phyloP scores from a whole-genome alignment of 768 basidiomycete species.

The Collybia sp. region DNA sequence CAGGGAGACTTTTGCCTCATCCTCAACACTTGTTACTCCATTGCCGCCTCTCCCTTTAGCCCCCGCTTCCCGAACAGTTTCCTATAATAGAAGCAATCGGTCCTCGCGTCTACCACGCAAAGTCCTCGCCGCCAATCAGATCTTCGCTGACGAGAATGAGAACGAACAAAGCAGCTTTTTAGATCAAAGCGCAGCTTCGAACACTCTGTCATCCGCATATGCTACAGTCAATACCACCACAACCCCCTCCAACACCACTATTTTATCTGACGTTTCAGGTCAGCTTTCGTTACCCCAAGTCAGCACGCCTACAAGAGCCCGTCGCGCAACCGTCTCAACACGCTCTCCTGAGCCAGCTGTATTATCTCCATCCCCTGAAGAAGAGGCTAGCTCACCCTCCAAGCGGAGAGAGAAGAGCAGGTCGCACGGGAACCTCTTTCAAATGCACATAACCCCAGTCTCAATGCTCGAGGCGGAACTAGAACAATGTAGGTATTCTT shows the following conservation, averaged over 20 bases:
- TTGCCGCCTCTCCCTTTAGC: constrained; percentile 63
- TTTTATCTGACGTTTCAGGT: constrained; percentile 15
- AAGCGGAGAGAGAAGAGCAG: constrained; percentile 63
- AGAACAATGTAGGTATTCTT: constrained; percentile 45
- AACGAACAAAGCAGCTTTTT: constrained; percentile 16
- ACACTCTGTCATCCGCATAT: constrained; percentile 21
- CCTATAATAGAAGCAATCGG: constrained; percentile 34
- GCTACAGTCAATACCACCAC: constrained; percentile 22
- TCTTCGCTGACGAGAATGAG: constrained; percentile 51
- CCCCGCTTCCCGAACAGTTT: constrained; percentile 48
- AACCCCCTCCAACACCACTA: constrained; percentile 13
- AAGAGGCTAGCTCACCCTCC: constrained; percentile 48
- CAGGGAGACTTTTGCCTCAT: constrained; percentile 65
- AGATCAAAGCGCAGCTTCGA: constrained; percentile 29
- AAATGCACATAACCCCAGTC: constrained; percentile 63
- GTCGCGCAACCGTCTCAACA: constrained; percentile 67
- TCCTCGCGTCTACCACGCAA: constrained; percentile 58
- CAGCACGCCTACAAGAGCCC: constrained; percentile 38
- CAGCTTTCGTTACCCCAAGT: constrained; percentile 28
- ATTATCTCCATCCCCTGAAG: constrained; percentile 18
- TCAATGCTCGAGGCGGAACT: constrained; percentile 62
- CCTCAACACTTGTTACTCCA: constrained; percentile 35
- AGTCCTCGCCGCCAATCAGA: constrained; percentile 62
- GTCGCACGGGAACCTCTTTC: constrained; percentile 60
- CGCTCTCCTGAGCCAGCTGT: constrained; percentile 46